A percentile compares a stretch with the other conserved stretches of the same genome.
These are phyloP conservation scores for Suillus luteus DNA, from an alignment of 768 basidiomycete genomes.

Conservation along the genomic window DNA sequence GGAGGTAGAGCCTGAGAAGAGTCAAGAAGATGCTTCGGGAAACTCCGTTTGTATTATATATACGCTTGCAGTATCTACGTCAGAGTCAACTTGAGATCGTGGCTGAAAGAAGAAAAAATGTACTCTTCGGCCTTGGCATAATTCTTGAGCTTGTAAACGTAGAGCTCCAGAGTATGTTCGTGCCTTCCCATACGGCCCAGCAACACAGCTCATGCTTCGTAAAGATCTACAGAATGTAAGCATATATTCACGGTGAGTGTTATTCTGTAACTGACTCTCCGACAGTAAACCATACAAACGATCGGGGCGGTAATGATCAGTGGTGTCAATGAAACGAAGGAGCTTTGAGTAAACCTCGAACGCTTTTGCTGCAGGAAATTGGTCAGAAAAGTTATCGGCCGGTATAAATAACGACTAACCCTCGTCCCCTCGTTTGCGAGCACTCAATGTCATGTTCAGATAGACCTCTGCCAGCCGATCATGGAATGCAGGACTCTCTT, in stretches of 20 bases:
- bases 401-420: constrained; percentile 39
- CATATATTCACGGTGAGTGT: not conserved
- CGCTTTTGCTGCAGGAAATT: constrained; percentile 42
- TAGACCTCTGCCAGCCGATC: constrained; percentile 90
- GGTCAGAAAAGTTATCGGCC: constrained; percentile 12
- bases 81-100: constrained; percentile 6
- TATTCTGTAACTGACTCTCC: constrained; percentile 57
- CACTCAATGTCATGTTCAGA: constrained; percentile 61
- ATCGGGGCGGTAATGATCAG: constrained; percentile 72
- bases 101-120: constrained; percentile 25
- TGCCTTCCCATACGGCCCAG: constrained; percentile 89
- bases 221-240: constrained; percentile 58
- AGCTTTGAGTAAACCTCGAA: constrained; percentile 66
- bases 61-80: constrained; percentile 86
- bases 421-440: constrained; percentile 60
- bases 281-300: constrained; percentile 81
- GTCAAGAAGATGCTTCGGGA: constrained; percentile 75
- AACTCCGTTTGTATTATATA: constrained; percentile 60
- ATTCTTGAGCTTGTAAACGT: constrained; percentile 85
- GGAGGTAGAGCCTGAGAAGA: constrained; percentile 85
- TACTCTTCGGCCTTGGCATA: constrained; percentile 89
- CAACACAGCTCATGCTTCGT: constrained; percentile 89
- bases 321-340: constrained; percentile 72
- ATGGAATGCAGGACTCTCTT: constrained; percentile 70
- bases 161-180: constrained; percentile 92